Conservation (phyloP, 192 early-diverging fungal species). For the Jimgerdemannia lactiflua region DNA sequence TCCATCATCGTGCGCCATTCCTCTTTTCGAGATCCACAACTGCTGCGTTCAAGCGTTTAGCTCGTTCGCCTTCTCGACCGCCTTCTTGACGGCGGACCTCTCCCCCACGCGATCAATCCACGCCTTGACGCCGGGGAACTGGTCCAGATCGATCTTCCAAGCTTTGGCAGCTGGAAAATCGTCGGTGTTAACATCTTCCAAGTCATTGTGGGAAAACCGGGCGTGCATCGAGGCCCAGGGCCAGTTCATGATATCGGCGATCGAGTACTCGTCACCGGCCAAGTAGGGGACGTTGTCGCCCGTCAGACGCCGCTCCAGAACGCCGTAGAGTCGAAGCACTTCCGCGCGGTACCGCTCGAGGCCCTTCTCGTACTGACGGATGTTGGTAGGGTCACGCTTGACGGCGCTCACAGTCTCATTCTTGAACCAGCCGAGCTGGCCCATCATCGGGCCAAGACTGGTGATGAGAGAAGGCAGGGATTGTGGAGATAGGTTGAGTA, state of each 20-base stretch:
- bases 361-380: too few relatives aligned
- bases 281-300: conserved; percentile 21
- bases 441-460: too few relatives aligned
- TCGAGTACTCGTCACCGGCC: conserved; percentile 30
- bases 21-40: too few relatives aligned
- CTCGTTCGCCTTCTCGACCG: conserved; percentile 15
- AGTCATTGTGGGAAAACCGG: conserved; percentile 3
- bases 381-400: too few relatives aligned
- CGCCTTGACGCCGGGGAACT: conserved; percentile 36
- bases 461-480: too few relatives aligned
- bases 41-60: not conserved
- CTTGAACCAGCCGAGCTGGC: too few relatives aligned
- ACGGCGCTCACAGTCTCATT: too few relatives aligned
- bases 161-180: too few relatives aligned
- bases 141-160: conserved; percentile 28
- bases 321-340: conserved; percentile 40
- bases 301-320: conserved; percentile 26
- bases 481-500: too few relatives aligned
- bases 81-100: conserved; percentile 33
- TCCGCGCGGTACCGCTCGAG: conserved; percentile 49
- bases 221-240: conserved; percentile 26
- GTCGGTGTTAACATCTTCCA: too few relatives aligned
- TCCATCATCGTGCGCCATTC: too few relatives aligned
- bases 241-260: conserved; percentile 54
- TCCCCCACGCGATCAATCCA: conserved; percentile 42